These are phyloP conservation scores for Diatrype stigma DNA, from an alignment of 2,329 filamentous ascomycete species.

Conservation along the genomic window DNA sequence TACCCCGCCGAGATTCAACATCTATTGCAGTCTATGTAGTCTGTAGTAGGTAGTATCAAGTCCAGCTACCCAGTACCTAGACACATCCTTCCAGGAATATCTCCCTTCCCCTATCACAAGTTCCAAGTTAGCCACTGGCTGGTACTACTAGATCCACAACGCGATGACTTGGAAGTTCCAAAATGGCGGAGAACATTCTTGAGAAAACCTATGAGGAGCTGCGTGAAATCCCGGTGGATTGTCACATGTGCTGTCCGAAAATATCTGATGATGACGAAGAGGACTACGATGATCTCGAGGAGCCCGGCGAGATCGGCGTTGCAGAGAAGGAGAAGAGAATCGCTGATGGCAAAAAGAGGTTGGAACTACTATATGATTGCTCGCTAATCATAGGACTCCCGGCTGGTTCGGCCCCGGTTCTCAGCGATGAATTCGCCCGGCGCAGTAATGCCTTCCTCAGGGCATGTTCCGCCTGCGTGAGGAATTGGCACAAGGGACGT, in stretches of 20 bases:
- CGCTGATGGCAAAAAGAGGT: slow-evolving; percentile 49
- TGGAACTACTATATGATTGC: slow-evolving; percentile 62
- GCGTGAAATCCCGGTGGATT: slow-evolving; percentile 35
- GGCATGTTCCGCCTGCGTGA: slow-evolving; percentile 65
- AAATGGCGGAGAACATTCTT: neutral
- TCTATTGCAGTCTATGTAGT: neutral
- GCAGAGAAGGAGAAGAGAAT: slow-evolving; percentile 52
- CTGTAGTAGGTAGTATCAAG: too few species aligned
- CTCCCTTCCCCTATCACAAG: neutral
- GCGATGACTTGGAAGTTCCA: neutral
- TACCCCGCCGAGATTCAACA: neutral
- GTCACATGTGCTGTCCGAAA: slow-evolving; percentile 67
- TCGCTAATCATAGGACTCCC: slow-evolving; percentile 66
- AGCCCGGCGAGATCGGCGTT: slow-evolving; percentile 41
- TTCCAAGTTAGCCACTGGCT: too few species aligned
- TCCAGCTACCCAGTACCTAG: too few species aligned
- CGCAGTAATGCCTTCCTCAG: slow-evolving; percentile 56
- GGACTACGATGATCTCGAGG: slow-evolving; percentile 56
- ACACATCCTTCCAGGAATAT: neutral
- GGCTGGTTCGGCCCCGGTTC: slow-evolving; percentile 53
- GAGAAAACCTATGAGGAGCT: neutral
- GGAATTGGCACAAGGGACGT: slow-evolving; percentile 69
- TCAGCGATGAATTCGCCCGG: slow-evolving; percentile 55
- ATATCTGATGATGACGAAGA: slow-evolving; percentile 57
- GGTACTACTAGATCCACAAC: too few species aligned